These are phyloP conservation scores for Fusarium sp. DNA, from an alignment of 2,329 filamentous ascomycete genomes.

Conservation along the genomic window DNA sequence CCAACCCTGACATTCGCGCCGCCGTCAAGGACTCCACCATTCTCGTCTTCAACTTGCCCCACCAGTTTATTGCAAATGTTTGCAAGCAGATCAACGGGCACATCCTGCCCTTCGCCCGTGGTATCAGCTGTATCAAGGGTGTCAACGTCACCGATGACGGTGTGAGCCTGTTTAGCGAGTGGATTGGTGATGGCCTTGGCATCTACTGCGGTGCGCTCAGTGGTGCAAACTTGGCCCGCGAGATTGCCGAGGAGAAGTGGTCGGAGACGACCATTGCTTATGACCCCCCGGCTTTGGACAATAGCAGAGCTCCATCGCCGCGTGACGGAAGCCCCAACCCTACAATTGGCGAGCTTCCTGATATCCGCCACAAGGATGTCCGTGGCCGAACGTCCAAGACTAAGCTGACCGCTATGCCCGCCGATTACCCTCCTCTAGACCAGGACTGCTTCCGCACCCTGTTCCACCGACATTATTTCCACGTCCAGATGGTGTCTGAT, in stretches of 20 bases:
- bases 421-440: constrained; percentile 87
- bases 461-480: constrained; percentile 97
- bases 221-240: constrained; percentile 94
- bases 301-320: constrained; percentile 75
- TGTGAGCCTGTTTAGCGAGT: constrained; percentile 92
- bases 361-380: constrained; percentile 75
- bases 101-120: constrained; percentile 90
- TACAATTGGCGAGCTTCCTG: constrained; percentile 63
- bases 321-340: constrained; percentile 61
- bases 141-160: constrained; percentile 91
- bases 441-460: constrained; percentile 85
- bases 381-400: constrained; percentile 75
- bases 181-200: constrained; percentile 88
- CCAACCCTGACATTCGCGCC: constrained; percentile 83
- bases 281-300: constrained; percentile 88
- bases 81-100: constrained; percentile 88
- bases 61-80: constrained; percentile 92
- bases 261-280: constrained; percentile 98
- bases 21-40: constrained; percentile 88
- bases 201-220: constrained; percentile 98
- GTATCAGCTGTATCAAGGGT: constrained; percentile 98
- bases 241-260: constrained; percentile 96
- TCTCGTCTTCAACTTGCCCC: constrained; percentile 94
- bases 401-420: constrained; percentile 79
- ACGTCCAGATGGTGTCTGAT: constrained; percentile 92